Base-by-base conservation (phyloP, 106 monocot genomes). In the Apostasia ramifera region DNA sequence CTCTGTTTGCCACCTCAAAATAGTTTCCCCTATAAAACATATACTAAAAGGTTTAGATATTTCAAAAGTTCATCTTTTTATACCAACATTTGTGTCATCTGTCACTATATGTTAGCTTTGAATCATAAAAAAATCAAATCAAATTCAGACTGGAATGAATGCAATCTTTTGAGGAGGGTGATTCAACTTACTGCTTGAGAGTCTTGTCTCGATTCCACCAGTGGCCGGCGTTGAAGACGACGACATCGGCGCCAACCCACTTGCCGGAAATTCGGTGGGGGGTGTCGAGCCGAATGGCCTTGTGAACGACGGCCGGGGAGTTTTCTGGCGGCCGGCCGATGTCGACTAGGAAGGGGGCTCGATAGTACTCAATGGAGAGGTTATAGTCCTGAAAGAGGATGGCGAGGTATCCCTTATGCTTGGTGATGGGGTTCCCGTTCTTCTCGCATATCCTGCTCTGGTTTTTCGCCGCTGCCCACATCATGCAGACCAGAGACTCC, bases 401-500 rank as follows among this genome's bases (percentile, higher is more conserved):
- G 65, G 80, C 73, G 49, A 98, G 85, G 73, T 70, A 89, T 44
- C 97, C 97, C 71, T 76, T 85, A 80, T 98, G 97, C 63, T 92
- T 92, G 71, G 75, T 89, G 15, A 98, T 87, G 10, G 97, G 89
- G 13, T 74, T 89, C 10, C 97, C 92, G 44, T 80, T 72, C 44
- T 73, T 68, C 70, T 94, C 94, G 52, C 81, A 94, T 53, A 94
- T 61, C 9, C 47, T 41, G 11, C 81, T 90, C 56, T 68, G 43
- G 78, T 87, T 85, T 6, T 6, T 2, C 0, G 75, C 67, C 2
- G 38, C 66, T 7, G 9, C 55, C 1, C 85, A 72, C 2, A 92
- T 80, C 81, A 92, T 92, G 79, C 97, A 98, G 2, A 98, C 38
- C 15, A 98, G 59, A 0, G 97, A 98, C 66, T 98, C 97, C 97